Conservation (phyloP, 2,329 filamentous ascomycete genomes). For the Zasmidium cellare region DNA sequence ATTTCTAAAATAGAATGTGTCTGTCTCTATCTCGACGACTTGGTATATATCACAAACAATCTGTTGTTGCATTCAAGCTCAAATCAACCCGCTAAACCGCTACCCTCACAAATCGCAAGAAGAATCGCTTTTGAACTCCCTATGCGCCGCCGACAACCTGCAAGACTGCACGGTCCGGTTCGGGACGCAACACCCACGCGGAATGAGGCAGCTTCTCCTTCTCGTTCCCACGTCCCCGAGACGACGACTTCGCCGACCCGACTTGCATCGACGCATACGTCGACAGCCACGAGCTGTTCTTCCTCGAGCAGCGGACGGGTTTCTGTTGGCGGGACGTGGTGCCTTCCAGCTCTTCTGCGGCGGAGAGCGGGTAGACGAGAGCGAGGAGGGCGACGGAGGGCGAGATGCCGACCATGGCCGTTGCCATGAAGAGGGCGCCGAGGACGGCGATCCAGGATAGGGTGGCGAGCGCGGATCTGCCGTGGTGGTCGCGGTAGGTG, state of each 20-base stretch:
- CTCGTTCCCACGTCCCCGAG: background rate
- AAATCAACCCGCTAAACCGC: background rate
- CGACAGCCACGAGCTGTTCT: constrained; percentile 9
- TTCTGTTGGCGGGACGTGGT: background rate
- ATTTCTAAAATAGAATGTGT: no score
- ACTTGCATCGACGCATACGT: background rate
- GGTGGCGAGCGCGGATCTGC: constrained; percentile 10
- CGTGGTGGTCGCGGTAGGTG: constrained; percentile 28
- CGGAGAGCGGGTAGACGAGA: constrained; percentile 2
- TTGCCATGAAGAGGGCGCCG: background rate
- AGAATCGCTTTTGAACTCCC: background rate
- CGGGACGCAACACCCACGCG: background rate
- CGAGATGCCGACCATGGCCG: background rate
- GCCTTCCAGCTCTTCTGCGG: background rate
- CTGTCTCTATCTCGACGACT: no score
- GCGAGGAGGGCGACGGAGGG: constrained; percentile 3
- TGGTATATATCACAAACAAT: no score
- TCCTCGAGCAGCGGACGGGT: constrained; percentile 6
- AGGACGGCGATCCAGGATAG: background rate
- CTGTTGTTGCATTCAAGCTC: no score
- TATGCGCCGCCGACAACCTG: background rate
- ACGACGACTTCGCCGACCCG: background rate
- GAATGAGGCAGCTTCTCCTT: background rate
- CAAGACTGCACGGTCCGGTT: no score
- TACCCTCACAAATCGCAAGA: no score